Base-by-base conservation (phyloP, 345 rosid genomes). In the Euphorbia peplus region DNA sequence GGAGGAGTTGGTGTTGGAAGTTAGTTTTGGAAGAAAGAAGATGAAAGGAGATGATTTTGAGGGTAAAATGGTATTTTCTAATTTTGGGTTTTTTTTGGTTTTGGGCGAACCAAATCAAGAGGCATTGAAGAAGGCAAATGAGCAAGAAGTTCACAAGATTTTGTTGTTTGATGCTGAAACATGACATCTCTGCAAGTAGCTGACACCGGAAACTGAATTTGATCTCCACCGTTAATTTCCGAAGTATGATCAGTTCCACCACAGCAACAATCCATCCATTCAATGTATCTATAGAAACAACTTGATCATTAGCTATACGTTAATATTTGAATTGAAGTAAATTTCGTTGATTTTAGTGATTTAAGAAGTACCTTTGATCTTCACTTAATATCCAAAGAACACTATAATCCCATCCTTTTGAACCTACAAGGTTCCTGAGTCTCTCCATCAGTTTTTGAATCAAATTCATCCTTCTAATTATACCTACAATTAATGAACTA, bases 231-330 rank as follows among this genome's bases (percentile, higher is more conserved):
- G 65, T 53, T 79, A 5, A 57, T 10, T 52, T 81, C 62, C 0
- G 44, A 68, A 30, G 61, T 42, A 50, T n/a, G n/a, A n/a, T 83
- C 85, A 62, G 84, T 70, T 63, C 96, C 96, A 55, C 80, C 89
- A 67, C 98, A 93, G 75, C 97, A 90, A 61, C 96, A 90, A 74
- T 87, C 95, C 70, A 83, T 66, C 96, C 93, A 90, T 82, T 85
- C 93, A 57, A 90, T 39, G 64, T 70, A 77, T 74, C 92, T 87
- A 44, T 6, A 41, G 51, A 56, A 10, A 25, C 37, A n/a, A n/a
- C n/a, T n/a, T n/a, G n/a, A n/a, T 32, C 6, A 2, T 32, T 32
- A 32, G 37, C 37, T 32, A 32, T 32, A n/a, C 6, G 37, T 3
- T 32, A 32, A 32, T 6, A 32, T n/a, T n/a, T 32, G 6, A 32